phyloP scores from a whole-genome alignment of 495 filamentous ascomycete species.

The Aspergillus cavernicola region DNA sequence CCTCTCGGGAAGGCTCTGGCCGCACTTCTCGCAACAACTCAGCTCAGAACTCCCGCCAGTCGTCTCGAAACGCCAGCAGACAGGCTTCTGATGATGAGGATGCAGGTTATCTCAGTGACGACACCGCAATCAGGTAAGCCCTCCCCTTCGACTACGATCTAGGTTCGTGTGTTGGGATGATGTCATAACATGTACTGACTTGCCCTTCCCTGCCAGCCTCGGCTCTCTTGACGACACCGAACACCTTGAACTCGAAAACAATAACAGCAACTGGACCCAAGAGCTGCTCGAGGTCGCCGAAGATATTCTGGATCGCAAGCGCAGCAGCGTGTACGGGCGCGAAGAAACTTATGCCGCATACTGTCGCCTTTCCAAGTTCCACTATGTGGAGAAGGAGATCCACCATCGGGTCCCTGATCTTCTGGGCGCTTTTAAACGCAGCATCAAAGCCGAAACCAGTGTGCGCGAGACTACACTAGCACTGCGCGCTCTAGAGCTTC shows the following conservation, averaged over 20 bases:
- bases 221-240: constrained; percentile 59
- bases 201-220: constrained; percentile 24
- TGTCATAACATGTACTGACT: constrained; percentile 12
- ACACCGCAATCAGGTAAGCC: constrained; percentile 65
- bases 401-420: constrained; percentile 58
- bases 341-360: constrained; percentile 70
- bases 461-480: constrained; percentile 71
- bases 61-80: constrained; percentile 52
- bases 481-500: constrained; percentile 69
- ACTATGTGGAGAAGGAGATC: constrained; percentile 68
- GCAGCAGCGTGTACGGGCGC: constrained; percentile 73
- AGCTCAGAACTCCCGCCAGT: constrained; percentile 57
- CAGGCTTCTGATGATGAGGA: constrained; percentile 78
- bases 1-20: constrained; percentile 63
- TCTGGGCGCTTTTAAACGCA: constrained; percentile 67
- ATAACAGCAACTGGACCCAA: constrained; percentile 58
- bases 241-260: constrained; percentile 45
- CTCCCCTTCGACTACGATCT: constrained; percentile 10
- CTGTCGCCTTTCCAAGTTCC: constrained; percentile 66
- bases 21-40: constrained; percentile 62
- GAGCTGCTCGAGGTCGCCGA: constrained; percentile 69
- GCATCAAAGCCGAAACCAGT: constrained; percentile 65
- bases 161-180: constrained; percentile 7
- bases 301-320: constrained; percentile 83
- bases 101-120: constrained; percentile 58